Base-by-base conservation (phyloP, 192 early-diverging fungal genomes). In the Backusella luteola region DNA sequence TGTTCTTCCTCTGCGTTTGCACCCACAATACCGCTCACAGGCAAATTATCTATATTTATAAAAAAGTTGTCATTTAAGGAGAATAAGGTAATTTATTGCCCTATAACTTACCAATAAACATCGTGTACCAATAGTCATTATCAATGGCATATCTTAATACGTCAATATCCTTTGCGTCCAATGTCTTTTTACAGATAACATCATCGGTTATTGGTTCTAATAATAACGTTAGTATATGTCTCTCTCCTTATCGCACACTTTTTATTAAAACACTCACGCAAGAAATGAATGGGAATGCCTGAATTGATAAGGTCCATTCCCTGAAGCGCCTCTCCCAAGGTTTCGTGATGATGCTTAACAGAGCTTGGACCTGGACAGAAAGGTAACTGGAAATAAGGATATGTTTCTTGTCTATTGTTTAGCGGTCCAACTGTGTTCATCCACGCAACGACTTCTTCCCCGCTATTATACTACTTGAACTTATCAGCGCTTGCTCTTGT, bases 311-410 rank as follows among this genome's bases (percentile, higher is more conserved):
- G 84, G 42, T 94, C 90, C 86, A 94, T 88, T 67, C 94, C 94
- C 46, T 92, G 78, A 17, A 95, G 80, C 3, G 93, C 94, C 76
- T 95, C 94, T 21, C 91, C 94, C 26, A 95, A 79, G 12, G 91
- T 89, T 78, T 95, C 94, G 76, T 95, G 94, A 75, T 91, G 88
- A 74, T 95, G 94, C 32, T 91, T 80, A 14, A 93, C 77, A 32
- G 84, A 76, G 17, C 84, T 82, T 15, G 82, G 73, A 3, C 93
- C 93, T 23, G 82, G 83, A 68, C 94, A 95, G 73, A 88, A 95
- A 42, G 93, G 93, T 42, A 94, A 80, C 59, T 91, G 88, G 42
- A 87, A 89, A 69, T 89, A 93, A 34, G 90, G 89, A 72, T 95
- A 95, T 52, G 89, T 91, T 79, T 95, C 94, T 77, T 93, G 92